phyloP scores from a whole-genome alignment of 345 rosid genomes.

The Citrus cavaleriei region DNA sequence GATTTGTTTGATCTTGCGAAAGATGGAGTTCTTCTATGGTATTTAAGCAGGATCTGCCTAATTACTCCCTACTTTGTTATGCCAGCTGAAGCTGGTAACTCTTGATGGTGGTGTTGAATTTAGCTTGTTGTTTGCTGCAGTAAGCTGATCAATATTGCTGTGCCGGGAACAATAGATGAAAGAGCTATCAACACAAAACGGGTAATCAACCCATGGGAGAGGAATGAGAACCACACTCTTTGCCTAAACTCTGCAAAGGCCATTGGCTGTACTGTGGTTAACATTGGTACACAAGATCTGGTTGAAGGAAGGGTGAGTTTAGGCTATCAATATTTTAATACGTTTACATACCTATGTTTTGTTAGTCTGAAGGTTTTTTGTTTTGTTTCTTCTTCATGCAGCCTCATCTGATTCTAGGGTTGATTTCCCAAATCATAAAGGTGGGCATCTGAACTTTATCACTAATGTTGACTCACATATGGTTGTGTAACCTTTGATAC shows the following conservation, averaged over 20 bases:
- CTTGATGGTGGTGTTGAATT: slow-evolving; percentile 15
- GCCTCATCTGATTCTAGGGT: slow-evolving; percentile 86
- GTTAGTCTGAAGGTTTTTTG: not conserved
- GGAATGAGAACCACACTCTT: slow-evolving; percentile 92
- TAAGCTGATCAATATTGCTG: slow-evolving; percentile 89
- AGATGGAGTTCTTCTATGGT: slow-evolving; percentile 95
- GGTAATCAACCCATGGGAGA: slow-evolving; percentile 89
- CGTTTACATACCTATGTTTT: slow-evolving; percentile 1
- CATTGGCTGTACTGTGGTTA: slow-evolving; percentile 83
- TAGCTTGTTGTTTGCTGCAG: slow-evolving; percentile 34
- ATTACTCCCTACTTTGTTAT: not conserved
- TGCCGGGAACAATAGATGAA: slow-evolving; percentile 89
- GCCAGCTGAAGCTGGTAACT: slow-evolving; percentile 4
- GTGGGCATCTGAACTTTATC: slow-evolving; percentile 27
- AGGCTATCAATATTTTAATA: slow-evolving; percentile 15
- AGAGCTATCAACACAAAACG: slow-evolving; percentile 81
- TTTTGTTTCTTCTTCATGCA: slow-evolving; percentile 33
- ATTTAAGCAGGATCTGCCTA: slow-evolving; percentile 19
- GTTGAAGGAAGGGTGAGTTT: slow-evolving; percentile 80
- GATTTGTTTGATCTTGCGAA: slow-evolving; percentile 71
- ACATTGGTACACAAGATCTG: slow-evolving; percentile 79
- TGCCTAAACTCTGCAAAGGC: slow-evolving; percentile 95
- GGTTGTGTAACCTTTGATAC: not conserved
- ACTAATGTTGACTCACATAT: not conserved
- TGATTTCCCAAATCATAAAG: slow-evolving; percentile 96